Conservation (phyloP, 768 basidiomycete genomes). For the Gautieria morchelliformis region DNA sequence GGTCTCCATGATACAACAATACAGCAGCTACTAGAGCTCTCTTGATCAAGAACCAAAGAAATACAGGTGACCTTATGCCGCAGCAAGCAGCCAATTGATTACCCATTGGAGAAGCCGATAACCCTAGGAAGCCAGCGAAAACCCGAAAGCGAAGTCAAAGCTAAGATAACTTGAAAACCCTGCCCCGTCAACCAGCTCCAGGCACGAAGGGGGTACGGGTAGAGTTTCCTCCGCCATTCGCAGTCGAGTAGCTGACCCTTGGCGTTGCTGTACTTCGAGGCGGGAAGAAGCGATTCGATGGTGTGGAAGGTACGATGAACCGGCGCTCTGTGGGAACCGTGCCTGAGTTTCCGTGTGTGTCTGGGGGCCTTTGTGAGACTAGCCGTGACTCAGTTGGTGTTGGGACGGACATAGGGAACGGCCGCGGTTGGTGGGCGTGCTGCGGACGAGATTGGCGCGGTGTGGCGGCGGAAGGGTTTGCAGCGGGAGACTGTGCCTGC, state of each 20-base stretch:
- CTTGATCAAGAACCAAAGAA: no score
- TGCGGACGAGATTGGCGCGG: not conserved
- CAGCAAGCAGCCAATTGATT: no score
- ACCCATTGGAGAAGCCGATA: no score
- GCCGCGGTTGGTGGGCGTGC: not conserved
- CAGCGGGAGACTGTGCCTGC: not conserved
- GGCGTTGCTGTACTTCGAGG: not conserved
- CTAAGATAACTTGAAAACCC: no score
- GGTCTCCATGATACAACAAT: no score
- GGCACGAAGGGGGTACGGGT: not conserved
- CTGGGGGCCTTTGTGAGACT: conserved; percentile 20
- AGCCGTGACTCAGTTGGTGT: conserved; percentile 7
- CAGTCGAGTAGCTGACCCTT: not conserved
- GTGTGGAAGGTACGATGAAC: conserved; percentile 23
- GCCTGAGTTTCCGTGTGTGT: conserved; percentile 12
- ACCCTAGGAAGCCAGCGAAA: no score
- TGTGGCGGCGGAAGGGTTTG: not conserved
- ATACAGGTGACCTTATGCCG: no score
- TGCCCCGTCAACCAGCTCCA: not conserved
- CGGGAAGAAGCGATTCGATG: conserved; percentile 12
- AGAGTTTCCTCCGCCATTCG: not conserved
- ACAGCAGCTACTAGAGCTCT: no score
- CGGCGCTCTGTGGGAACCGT: conserved; percentile 10
- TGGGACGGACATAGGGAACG: not conserved
- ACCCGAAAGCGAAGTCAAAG: no score